phyloP scores from a whole-genome alignment of 202 grass and related monocot genomes.

The Digitaria exilis region DNA sequence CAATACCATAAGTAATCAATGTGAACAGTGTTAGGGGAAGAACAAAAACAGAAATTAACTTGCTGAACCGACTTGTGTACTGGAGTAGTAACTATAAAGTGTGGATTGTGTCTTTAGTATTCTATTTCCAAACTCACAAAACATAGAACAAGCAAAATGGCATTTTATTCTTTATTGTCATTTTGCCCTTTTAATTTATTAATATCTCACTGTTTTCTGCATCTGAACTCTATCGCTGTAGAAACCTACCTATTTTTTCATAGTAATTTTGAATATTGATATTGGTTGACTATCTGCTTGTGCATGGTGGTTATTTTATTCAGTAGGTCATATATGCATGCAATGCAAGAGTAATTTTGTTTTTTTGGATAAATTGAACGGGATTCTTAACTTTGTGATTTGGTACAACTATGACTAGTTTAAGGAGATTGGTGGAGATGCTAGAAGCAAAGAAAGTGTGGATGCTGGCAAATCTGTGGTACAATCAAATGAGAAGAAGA shows the following conservation, averaged over 20 bases:
- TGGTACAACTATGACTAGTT: slow-evolving; percentile 49
- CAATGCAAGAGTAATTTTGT: slow-evolving; percentile 1
- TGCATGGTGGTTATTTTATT: background rate
- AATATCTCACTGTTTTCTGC: background rate
- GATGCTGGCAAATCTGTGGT: slow-evolving; percentile 50
- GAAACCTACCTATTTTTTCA: background rate
- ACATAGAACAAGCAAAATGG: background rate
- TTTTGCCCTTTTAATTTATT: background rate
- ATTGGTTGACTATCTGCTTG: slow-evolving; percentile 1
- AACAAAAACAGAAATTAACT: background rate
- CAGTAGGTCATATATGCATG: slow-evolving; percentile 2
- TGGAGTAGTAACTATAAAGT: background rate
- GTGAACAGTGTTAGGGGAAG: background rate
- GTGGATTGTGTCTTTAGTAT: background rate
- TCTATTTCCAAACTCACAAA: background rate
- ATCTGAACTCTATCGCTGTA: slow-evolving; percentile 1
- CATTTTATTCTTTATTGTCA: background rate
- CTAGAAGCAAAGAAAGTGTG: slow-evolving; percentile 50
- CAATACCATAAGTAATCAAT: background rate
- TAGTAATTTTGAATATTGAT: background rate
- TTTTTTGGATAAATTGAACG: background rate
- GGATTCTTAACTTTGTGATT: slow-evolving; percentile 5
- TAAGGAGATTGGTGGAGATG: slow-evolving; percentile 88
- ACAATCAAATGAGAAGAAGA: slow-evolving; percentile 82
- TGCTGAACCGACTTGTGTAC: background rate